Percentiles rank a stretch among this genome's conserved stretches.
Conservation (phyloP, 192 early-diverging fungal genomes). For the Gryganskiella cystojenkinii region DNA sequence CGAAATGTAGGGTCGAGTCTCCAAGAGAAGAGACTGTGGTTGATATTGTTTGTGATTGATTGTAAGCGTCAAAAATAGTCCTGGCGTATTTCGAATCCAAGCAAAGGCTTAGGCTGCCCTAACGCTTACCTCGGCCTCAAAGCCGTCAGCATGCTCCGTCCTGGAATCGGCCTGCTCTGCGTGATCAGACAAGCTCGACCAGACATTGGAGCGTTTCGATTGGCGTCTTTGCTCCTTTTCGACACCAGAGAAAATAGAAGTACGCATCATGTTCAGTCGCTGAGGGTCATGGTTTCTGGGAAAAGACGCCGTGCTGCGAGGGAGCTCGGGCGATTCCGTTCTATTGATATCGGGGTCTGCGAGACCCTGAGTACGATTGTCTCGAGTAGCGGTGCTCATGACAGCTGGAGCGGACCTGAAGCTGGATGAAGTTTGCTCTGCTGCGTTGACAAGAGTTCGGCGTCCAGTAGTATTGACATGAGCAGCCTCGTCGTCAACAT, state of each 20-base stretch:
- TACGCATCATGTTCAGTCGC: conserved; percentile 36
- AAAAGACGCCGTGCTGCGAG: conserved; percentile 1
- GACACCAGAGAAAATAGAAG: conserved; percentile 21
- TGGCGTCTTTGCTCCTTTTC: conserved; percentile 9
- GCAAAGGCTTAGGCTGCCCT: conserved; percentile 18
- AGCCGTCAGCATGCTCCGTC: conserved; percentile 23
- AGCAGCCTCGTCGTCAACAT: conserved; percentile 61
- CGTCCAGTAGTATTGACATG: neutral
- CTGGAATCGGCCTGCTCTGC: conserved; percentile 7
- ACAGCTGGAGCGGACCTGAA: no score
- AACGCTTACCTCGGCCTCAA: conserved; percentile 51
- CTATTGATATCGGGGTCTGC: neutral
- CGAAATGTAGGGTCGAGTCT: no score
- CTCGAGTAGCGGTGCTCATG: no score
- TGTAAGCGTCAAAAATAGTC: no score
- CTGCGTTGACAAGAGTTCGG: neutral
- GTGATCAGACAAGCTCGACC: conserved; percentile 32
- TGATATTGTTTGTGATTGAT: no score
- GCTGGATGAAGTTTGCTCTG: no score
- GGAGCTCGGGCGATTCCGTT: neutral
- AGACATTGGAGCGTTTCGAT: conserved; percentile 29
- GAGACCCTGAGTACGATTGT: no score
- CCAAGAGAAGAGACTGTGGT: no score
- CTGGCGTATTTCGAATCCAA: no score
- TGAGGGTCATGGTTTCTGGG: conserved; percentile 31